A percentile compares a stretch with the other conserved stretches of the same genome.
phyloP scores from a whole-genome alignment of 352 stramenopile genomes.

The Thraustochytrium striatum region DNA sequence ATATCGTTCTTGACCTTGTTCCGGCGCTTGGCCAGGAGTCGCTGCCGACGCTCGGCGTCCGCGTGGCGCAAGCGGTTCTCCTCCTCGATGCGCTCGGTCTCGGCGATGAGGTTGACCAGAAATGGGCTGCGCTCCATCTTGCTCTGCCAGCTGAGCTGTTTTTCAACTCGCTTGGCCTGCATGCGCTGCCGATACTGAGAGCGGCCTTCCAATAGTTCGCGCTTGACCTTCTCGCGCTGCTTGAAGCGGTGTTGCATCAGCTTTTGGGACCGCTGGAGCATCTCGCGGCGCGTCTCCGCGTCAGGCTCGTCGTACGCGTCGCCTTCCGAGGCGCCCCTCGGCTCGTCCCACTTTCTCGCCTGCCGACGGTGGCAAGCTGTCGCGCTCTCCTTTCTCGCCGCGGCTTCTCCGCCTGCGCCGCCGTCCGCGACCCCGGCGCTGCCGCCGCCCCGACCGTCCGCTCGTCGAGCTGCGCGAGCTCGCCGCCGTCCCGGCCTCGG shows the following conservation, averaged over 20 bases:
- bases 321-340: neutral
- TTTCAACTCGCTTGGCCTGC: constrained; percentile 47
- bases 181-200: neutral
- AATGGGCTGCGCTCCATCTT: constrained; percentile 84
- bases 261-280: neutral
- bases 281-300: neutral
- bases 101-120: constrained; percentile 84
- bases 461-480: neutral
- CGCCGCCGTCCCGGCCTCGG: too few relatives aligned
- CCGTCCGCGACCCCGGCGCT: too few relatives aligned
- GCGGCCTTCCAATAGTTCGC: constrained; percentile 32
- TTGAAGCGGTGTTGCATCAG: constrained; percentile 12
- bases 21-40: constrained; percentile 68
- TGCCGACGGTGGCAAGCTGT: neutral
- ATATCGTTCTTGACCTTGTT: constrained; percentile 84
- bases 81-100: constrained; percentile 84
- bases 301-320: constrained; percentile 5
- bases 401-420: neutral
- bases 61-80: constrained; percentile 72
- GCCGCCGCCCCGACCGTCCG: neutral
- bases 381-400: neutral
- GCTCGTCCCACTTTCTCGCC: neutral
- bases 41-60: constrained; percentile 63
- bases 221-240: constrained; percentile 21
- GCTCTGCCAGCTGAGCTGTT: constrained; percentile 65